Evolutionary conservation across 495 filamentous ascomycete genomes (phyloP), one percentile per base, ranked within the genome.

Genomic region (Tuber borchii): DNA sequence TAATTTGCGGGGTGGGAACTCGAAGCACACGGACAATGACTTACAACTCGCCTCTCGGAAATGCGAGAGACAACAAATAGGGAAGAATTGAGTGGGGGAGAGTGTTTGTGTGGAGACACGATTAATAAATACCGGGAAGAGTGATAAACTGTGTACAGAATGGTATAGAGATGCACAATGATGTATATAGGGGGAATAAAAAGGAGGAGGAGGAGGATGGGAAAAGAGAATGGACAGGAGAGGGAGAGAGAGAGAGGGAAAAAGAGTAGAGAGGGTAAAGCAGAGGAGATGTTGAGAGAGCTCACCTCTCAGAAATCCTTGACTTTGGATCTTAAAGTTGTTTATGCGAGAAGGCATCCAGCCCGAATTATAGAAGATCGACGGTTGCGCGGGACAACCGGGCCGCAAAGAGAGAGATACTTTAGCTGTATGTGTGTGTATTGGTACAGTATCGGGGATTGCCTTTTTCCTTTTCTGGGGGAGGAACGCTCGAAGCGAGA

Each of bases 371-470:
- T 65, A 10, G 56, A 65, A 26, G 56, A 65, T 65, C 26, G 56
- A 65, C 56, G 56, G 56, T 65, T 65, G 56, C 56, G 26, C 56
- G 34, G 56, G 56, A 65, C 56, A 65, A 65, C 56, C 56, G 56
- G 56, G 56, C 56, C 56, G 56, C 56, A 17, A 4, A 17, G 10
- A 34, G 56, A 65, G 56, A 34, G 10, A 31, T 7, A 7, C 45
- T 48, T 51, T 20, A 4, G 39, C 39, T 51, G 20, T 19, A 6
- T 19, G 19, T 20, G 45, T 48, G 22, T 20, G 17, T 48, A 48
- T 19, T 48, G 6, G 48, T 12, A 10, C 48, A 31, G 2, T 61
- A 26, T n/a, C 51, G 51, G 51, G 26, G 12, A 61, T 26, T 61
- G 10, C 51, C 51, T 5, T 26, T 56, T 14, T 61, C 2, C 51